phyloP scores from a whole-genome alignment of 495 filamentous ascomycete genomes.

The Melanomma pulvis-pyrius region DNA sequence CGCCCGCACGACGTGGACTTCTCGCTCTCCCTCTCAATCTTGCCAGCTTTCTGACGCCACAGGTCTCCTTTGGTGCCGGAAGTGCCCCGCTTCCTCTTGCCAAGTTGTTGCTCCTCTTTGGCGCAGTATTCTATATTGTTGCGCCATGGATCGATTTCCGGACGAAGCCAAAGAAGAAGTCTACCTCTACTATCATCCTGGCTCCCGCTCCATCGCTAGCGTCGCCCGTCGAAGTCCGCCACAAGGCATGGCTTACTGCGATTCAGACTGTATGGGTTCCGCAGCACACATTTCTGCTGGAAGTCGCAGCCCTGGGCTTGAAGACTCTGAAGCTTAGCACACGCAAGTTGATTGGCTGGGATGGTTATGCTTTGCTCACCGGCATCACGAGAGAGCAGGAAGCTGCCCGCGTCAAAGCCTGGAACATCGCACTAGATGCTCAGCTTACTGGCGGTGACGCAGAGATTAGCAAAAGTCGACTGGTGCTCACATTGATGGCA shows the following conservation, averaged over 20 bases:
- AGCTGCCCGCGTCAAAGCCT: constrained; percentile 83
- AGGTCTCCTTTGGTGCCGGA: constrained; percentile 23
- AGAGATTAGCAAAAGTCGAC: constrained; percentile 83
- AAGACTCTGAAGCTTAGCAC: constrained; percentile 80
- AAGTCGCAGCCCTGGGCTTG: constrained; percentile 75
- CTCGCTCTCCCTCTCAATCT: constrained; percentile 64
- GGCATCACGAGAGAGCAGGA: constrained; percentile 85
- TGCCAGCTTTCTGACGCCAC: constrained; percentile 34
- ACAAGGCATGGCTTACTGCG: constrained; percentile 91
- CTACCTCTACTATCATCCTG: constrained; percentile 47
- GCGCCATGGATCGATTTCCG: constrained; percentile 66
- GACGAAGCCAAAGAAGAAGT: constrained; percentile 50
- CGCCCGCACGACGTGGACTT: constrained; percentile 68
- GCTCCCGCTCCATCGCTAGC: constrained; percentile 68
- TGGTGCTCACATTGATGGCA: constrained; percentile 85
- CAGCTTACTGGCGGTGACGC: constrained; percentile 92
- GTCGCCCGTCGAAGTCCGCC: constrained; percentile 81
- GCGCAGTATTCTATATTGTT: constrained; percentile 67
- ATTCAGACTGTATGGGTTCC: constrained; percentile 96
- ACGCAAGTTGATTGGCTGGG: constrained; percentile 75
- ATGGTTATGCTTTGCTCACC: constrained; percentile 73
- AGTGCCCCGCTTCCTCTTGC: constrained; percentile 45
- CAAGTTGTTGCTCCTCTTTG: constrained; percentile 66
- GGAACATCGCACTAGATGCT: constrained; percentile 92
- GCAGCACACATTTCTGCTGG: constrained; percentile 78